phyloP scores from a whole-genome alignment of 2,329 filamentous ascomycete genomes.

The Monosporascus sp. region DNA sequence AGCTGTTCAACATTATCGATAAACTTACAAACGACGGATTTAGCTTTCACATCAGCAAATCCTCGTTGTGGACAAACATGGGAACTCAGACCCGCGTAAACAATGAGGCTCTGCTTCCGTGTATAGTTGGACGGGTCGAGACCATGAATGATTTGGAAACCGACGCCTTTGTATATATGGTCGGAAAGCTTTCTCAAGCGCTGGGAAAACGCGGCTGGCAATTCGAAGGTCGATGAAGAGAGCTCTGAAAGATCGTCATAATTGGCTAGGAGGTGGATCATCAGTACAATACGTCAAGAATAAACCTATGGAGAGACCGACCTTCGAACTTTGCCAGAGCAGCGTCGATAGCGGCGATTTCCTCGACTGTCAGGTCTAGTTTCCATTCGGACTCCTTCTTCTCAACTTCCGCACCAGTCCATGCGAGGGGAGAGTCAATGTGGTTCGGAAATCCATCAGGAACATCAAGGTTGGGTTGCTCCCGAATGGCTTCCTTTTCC shows the following conservation, averaged over 20 bases:
- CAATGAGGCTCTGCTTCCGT: constrained; percentile 2
- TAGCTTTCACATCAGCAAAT: constrained; percentile 2
- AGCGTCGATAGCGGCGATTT: too few species aligned
- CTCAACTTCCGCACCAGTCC: too few species aligned
- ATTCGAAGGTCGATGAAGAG: constrained; percentile 2
- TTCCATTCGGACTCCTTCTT: too few species aligned
- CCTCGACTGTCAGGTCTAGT: too few species aligned
- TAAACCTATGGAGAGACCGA: too few species aligned
- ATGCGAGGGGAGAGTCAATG: too few species aligned
- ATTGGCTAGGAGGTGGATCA: background rate
- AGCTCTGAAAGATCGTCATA: constrained; percentile 1
- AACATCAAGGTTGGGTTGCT: background rate
- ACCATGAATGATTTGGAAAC: constrained; percentile 8
- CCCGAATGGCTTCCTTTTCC: too few species aligned
- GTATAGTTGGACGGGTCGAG: constrained; percentile 8
- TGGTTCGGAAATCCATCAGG: background rate
- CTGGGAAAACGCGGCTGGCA: constrained; percentile 5
- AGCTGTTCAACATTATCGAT: background rate
- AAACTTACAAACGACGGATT: background rate
- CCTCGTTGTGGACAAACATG: constrained; percentile 9
- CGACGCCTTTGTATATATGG: constrained; percentile 6
- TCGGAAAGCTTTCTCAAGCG: constrained; percentile 3
- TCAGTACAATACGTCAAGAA: too few species aligned
- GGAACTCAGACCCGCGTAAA: constrained; percentile 8
- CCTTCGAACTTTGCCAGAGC: too few species aligned